Base-by-base conservation (phyloP, 139 green algal genomes). In the Coelastrella sp. region DNA sequence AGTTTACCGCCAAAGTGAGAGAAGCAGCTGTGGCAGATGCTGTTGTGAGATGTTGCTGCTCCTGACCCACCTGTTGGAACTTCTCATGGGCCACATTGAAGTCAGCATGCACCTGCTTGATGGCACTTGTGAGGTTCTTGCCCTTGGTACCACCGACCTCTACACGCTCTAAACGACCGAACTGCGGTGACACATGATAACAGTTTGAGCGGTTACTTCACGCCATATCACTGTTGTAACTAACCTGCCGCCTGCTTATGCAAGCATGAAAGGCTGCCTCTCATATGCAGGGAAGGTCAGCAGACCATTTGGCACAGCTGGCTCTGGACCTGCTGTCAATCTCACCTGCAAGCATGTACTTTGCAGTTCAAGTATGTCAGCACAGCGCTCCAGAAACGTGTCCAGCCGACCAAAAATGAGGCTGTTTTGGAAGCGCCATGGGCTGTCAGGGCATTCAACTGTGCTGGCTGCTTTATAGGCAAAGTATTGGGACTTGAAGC, bases 401-500 rank as follows among this genome's bases (percentile, higher is more conserved):
- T 99, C 97, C 20, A 99, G 95, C 19, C 96, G 90, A 10, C 87
- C 88, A 93, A 98, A 98, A 8, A 99, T 83, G 3, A 93, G 93
- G 56, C 80, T 92, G 92, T 96, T 98, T 92, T 98, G 96, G 91
- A 99, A 97, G 58, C 95, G 95, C 97, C 97, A 99, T 0, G 96
- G 96, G 87, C 96, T 97, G 56, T 94, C 88, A 10, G 95, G 95
- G n/a, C 70, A 93, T 82, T 96, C 92, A 10, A 74, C 73, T 59
- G 82, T 27, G 65, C 89, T 92, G 78, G 86, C 84, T 4, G 87
- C 87, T 75, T 96, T 96, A 92, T 98, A 97, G 82, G 97, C 95
- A 87, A 97, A 96, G 95, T 98, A 99, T 91, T 95, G 94, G 72
- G 91, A 93, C 94, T 98, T 99, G 94, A 99, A 98, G 25, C 95